Base-by-base conservation (phyloP, 2,329 filamentous ascomycete species). In the Fusarium anguioides region DNA sequence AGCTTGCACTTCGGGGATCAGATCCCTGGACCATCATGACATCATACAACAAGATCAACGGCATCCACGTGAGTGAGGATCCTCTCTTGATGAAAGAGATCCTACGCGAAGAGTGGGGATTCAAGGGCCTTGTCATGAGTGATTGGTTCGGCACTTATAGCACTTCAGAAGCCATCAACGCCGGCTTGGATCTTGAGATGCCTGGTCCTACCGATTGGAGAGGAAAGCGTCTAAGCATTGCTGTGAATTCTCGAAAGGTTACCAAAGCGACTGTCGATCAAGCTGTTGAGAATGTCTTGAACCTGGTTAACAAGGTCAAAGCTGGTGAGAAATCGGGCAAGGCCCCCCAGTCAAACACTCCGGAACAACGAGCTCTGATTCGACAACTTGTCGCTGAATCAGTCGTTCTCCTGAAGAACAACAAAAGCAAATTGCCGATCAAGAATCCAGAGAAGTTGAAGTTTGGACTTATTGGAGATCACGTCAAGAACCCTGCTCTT, bases 11-110 rank as follows among this genome's bases (percentile, higher is more conserved):
- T 3, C 74, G 74, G 37, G 75, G 80, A 35, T 74, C 75, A 2
- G 72, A 78, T 27, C 79, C 79, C 1, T 78, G 76, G 58, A 78
- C 77, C 4, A 67, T 81, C n/a, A 76, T 74, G 72, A 70, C 67
- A 1, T 61, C 69, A 3, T 74, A 74, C 6, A 76, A 63, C 73
- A 75, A 60, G 52, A 74, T 84, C 49, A 83, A 84, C 60, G 81
- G 82, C 0, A 36, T 73, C 54, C 66, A 76, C 50, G 58, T 75
- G 51, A 73, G 67, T 5, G 68, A 69, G 4, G 60, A 72, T 15
- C 55, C 65, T 18, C 54, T 64, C 1, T 40, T 75, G 3, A 20
- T 75, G 17, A 60, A 57, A 3, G 36, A 76, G 14, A 76, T 81
- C 3, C 61, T 81, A 15, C 74, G 80, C 3, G 24, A 69, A 6